A percentile compares a stretch with the other conserved stretches of the same genome.
These are phyloP conservation scores for Coniophora puteana DNA, from an alignment of 1,284 basidiomycete species.

Conservation along the genomic window DNA sequence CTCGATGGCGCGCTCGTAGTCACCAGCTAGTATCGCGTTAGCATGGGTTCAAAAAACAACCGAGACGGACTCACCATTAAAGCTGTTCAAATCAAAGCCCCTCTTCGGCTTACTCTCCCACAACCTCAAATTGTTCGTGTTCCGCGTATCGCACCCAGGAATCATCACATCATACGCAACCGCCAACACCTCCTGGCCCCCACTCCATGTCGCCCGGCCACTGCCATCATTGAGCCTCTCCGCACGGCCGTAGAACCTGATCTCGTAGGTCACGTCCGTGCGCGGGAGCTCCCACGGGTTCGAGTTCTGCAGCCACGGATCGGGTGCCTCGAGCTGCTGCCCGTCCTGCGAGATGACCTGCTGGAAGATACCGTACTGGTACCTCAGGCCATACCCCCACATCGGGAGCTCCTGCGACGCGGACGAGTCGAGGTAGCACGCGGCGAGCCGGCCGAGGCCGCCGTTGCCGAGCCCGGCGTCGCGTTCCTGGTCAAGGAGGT, in stretches of 20 bases:
- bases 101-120: constrained; percentile 88
- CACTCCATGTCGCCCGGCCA: constrained; percentile 73
- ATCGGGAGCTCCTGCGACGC: constrained; percentile 80
- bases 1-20: constrained; percentile 86
- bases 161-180: constrained; percentile 91
- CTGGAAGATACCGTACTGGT: constrained; percentile 94
- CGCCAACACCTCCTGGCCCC: constrained; percentile 88
- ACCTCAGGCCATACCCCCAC: constrained; percentile 88
- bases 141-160: constrained; percentile 78
- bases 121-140: constrained; percentile 74
- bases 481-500: constrained; percentile 81
- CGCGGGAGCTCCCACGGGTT: constrained; percentile 90
- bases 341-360: constrained; percentile 86
- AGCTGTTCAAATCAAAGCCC: constrained; percentile 89
- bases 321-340: constrained; percentile 86
- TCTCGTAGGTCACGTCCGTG: constrained; percentile 75
- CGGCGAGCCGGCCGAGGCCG: constrained; percentile 87
- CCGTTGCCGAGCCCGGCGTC: constrained; percentile 90
- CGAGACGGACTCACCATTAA: constrained; percentile 62
- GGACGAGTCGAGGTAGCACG: constrained; percentile 87
- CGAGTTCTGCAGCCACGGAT: constrained; percentile 87
- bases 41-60: not conserved
- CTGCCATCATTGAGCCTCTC: constrained; percentile 62
- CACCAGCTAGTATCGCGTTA: constrained; percentile 55
- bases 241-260: constrained; percentile 85